Base-by-base conservation (phyloP, 2,329 filamentous ascomycete genomes). In the Colletotrichum godetiae region DNA sequence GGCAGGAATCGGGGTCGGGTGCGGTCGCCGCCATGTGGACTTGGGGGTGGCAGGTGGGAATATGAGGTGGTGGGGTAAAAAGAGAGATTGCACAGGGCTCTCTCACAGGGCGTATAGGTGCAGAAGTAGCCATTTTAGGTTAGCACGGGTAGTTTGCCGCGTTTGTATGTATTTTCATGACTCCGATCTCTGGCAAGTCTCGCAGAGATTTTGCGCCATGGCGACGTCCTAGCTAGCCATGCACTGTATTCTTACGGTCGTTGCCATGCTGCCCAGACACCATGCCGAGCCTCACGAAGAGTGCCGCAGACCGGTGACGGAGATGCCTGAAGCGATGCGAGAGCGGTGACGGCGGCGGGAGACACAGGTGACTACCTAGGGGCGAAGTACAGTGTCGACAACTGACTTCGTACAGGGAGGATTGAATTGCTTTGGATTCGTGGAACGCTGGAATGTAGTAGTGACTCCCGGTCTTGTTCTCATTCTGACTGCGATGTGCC, bases 1-100 rank as follows among this genome's bases (percentile, higher is more conserved):
- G 57, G 70, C 35, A 70, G 60, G 60, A 70, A 65, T 73, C 60
- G 61, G 70, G 66, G 70, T 73, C 56, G 70, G 59, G 71, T 73
- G 71, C 67, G 60, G 71, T 73, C 59, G 65, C 66, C 24, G 8
- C 71, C 71, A 71, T 71, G 56, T 71, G 67, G 67, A 60, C 56
- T 58, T 42, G 59, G 58, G 53, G 58, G 53, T 64, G 60, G 53
- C 46, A 55, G 67, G 70, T 73, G 67, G 37, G 31, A 71, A 73
- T 73, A 60, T 53, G 53, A 60, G 31, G 49, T 71, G 61, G 67
- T 61, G 71, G 71, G 56, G 71, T 73, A 29, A n/a, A 37, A 56
- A 52, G 33, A 15, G 49, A n/a, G n/a, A 5, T 2, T 27, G n/a
- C 15, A 58, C 56, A 62, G 67, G 56, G 71, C 27, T 3, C 1